phyloP scores from a whole-genome alignment of 108 stramenopile genomes.

The Epipyxis sp. region DNA sequence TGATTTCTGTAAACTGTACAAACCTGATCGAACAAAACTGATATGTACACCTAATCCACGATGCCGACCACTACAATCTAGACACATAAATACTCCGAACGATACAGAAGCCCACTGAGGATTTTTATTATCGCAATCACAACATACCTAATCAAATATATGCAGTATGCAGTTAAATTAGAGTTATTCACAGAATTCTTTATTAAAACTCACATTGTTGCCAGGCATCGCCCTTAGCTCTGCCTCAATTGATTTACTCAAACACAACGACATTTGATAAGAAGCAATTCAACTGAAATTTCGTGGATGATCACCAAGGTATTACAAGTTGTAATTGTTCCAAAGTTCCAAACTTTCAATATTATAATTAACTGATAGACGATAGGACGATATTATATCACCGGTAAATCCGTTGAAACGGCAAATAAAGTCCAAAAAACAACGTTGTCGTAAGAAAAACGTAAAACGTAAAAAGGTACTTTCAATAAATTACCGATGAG shows the following conservation, averaged over 20 bases:
- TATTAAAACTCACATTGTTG: not conserved
- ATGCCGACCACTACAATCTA: constrained; percentile 96
- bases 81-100: constrained; percentile 93
- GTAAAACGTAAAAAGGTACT: too few relatives aligned
- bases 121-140: constrained; percentile 8
- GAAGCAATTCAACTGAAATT: too few relatives aligned
- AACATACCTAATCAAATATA: not conserved
- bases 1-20: not conserved
- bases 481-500: too few relatives aligned
- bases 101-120: constrained; percentile 37
- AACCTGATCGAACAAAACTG: constrained; percentile 79
- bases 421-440: too few relatives aligned
- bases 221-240: constrained; percentile 1
- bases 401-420: too few relatives aligned
- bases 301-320: too few relatives aligned
- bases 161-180: not conserved
- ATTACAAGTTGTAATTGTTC: too few relatives aligned
- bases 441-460: too few relatives aligned
- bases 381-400: too few relatives aligned
- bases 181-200: not conserved
- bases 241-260: not conserved
- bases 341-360: too few relatives aligned
- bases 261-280: too few relatives aligned
- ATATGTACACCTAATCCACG: constrained; percentile 94
- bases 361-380: too few relatives aligned